phyloP scores from a whole-genome alignment of 805 yeast species.

The Suhomyces canberraensis region DNA sequence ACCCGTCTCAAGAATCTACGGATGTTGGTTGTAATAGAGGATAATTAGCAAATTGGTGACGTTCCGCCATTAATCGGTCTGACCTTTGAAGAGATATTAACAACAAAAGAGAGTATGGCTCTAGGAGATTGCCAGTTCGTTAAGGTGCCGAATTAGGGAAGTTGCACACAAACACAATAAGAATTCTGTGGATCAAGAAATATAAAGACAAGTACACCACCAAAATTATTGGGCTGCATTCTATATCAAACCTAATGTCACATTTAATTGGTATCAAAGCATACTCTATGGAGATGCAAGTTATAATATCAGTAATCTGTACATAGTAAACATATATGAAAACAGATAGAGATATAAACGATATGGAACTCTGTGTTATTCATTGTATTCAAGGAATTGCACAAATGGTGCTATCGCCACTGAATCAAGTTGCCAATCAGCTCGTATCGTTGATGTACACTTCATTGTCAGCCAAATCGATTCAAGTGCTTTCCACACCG shows the following conservation, averaged over 20 bases:
- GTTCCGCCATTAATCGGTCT: conserved; percentile 28
- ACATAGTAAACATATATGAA: conserved; percentile 48
- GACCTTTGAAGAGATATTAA: conserved; percentile 12
- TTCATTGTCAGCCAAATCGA: conserved; percentile 9
- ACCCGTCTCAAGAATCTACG: conserved; percentile 29
- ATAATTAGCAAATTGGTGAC: conserved; percentile 19
- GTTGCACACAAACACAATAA: conserved; percentile 22
- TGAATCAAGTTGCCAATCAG: conserved; percentile 21
- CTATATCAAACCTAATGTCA: conserved; percentile 24
- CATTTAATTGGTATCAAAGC: conserved; percentile 34
- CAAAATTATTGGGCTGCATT: conserved; percentile 30
- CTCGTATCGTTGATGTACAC: conserved; percentile 9
- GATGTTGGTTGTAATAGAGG: conserved; percentile 37
- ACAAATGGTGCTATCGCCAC: conserved; percentile 22
- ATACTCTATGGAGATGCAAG: conserved; percentile 29
- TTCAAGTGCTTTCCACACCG: conserved; percentile 23
- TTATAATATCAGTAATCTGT: conserved; percentile 25
- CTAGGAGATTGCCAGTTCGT: conserved; percentile 23
- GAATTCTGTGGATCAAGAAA: conserved; percentile 16
- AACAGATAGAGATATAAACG: conserved; percentile 60
- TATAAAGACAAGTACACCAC: conserved; percentile 21
- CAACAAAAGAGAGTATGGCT: conserved; percentile 14
- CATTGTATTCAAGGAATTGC: conserved; percentile 43
- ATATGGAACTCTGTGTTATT: conserved; percentile 40
- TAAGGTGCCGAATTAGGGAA: conserved; percentile 25